Percentiles rank a stretch among this genome's conserved stretches.
Evolutionary conservation across 73 alveolate species (phyloP).

Genomic region (Paramecium tetraurelia): DNA sequence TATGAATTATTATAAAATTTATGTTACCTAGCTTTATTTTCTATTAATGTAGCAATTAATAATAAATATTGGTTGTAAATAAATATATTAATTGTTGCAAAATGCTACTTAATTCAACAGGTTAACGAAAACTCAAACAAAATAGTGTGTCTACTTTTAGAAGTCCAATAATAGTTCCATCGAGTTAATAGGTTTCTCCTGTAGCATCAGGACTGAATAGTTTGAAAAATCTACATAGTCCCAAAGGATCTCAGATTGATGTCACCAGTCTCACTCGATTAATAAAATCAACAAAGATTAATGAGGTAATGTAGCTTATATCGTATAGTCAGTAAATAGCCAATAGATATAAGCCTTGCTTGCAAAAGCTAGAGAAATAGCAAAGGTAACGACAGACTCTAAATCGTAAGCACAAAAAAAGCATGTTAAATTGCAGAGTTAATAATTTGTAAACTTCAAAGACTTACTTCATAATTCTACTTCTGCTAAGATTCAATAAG

Average conservation of each 20-base stretch:
- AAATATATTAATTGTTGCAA: not conserved
- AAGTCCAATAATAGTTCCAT: not conserved
- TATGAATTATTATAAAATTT: not conserved
- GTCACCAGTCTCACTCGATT: not conserved
- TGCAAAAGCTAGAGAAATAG: not conserved
- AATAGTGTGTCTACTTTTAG: not conserved
- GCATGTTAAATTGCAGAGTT: not conserved
- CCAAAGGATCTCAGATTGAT: slow-evolving; percentile 15
- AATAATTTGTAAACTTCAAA: not conserved
- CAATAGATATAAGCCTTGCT: slow-evolving; percentile 17
- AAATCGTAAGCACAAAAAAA: not conserved
- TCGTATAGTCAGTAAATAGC: not conserved
- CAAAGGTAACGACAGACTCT: not conserved
- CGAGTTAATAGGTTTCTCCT: slow-evolving; percentile 22
- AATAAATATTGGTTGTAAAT: not conserved
- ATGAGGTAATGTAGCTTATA: not conserved
- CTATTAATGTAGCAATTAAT: not conserved
- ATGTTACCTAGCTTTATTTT: not conserved
- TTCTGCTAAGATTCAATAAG: not conserved
- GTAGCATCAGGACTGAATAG: slow-evolving; percentile 6
- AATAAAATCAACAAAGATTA: not conserved
- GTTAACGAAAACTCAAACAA: not conserved
- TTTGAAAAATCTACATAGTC: not conserved
- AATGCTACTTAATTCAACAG: not conserved
- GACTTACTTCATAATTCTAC: not conserved